Conservation (phyloP, 148 eudicot genomes). For the Rheum nobile region DNA sequence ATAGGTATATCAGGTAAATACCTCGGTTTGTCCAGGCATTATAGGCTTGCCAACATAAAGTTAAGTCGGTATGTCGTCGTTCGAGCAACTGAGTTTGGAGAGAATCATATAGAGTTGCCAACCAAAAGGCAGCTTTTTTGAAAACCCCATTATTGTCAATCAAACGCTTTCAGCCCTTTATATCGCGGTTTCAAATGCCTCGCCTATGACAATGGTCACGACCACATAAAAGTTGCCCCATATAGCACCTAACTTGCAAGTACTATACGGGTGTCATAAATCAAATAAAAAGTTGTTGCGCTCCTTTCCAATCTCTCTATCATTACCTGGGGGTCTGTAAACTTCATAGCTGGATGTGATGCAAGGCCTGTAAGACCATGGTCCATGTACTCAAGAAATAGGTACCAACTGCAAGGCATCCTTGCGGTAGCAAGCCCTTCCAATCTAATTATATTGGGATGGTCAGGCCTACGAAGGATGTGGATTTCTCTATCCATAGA, state of each 20-base stretch:
- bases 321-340: conserved; percentile 78
- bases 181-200: conserved; percentile 66
- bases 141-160: conserved; percentile 64
- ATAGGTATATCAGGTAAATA: background rate
- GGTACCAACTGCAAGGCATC: conserved; percentile 77
- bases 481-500: conserved; percentile 82
- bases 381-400: conserved; percentile 83
- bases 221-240: conserved; percentile 70
- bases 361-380: conserved; percentile 80
- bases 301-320: background rate
- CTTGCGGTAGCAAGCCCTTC: conserved; percentile 75
- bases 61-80: conserved; percentile 72
- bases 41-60: conserved; percentile 78
- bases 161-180: conserved; percentile 73
- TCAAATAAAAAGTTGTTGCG: background rate
- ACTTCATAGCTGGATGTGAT: conserved; percentile 59
- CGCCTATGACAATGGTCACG: conserved; percentile 77
- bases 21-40: conserved; percentile 85
- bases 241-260: conserved; percentile 69
- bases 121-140: conserved; percentile 83
- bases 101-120: conserved; percentile 66
- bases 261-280: background rate
- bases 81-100: conserved; percentile 51
- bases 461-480: conserved; percentile 62
- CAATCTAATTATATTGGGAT: conserved; percentile 68